These are phyloP conservation scores for Plasmodium berghei DNA, from an alignment of 169 alveolate species.

Conservation along the genomic window DNA sequence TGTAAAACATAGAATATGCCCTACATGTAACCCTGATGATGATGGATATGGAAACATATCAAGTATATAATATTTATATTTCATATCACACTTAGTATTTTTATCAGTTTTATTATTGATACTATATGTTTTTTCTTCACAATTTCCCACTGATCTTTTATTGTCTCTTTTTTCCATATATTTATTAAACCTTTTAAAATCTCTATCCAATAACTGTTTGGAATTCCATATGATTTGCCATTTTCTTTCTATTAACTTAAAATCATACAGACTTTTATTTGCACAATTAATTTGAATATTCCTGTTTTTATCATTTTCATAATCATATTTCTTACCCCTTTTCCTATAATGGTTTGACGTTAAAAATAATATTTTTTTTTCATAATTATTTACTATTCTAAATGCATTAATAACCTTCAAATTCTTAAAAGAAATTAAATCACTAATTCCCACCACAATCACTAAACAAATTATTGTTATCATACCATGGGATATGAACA, in stretches of 20 bases:
- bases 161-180: neutral
- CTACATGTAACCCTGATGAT: constrained; percentile 93
- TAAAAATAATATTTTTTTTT: neutral
- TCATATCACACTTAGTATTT: neutral
- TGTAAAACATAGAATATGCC: constrained; percentile 94
- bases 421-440: neutral
- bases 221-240: constrained; percentile 73
- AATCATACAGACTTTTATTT: constrained; percentile 2
- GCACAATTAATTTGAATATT: too few relatives aligned
- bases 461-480: neutral
- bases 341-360: neutral
- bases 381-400: neutral
- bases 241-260: constrained; percentile 25
- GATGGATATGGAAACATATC: constrained; percentile 95
- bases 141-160: neutral
- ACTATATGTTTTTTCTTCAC: neutral
- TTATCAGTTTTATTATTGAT: neutral
- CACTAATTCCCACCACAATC: neutral
- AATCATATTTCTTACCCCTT: neutral
- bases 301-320: neutral
- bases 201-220: constrained; percentile 40
- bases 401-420: neutral
- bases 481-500: neutral
- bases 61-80: constrained; percentile 85
- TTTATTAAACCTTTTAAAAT: constrained; percentile 27